Evolutionary conservation across 192 early-diverging fungal species (phyloP).

Genomic region (Chytriomyces sp.): DNA sequence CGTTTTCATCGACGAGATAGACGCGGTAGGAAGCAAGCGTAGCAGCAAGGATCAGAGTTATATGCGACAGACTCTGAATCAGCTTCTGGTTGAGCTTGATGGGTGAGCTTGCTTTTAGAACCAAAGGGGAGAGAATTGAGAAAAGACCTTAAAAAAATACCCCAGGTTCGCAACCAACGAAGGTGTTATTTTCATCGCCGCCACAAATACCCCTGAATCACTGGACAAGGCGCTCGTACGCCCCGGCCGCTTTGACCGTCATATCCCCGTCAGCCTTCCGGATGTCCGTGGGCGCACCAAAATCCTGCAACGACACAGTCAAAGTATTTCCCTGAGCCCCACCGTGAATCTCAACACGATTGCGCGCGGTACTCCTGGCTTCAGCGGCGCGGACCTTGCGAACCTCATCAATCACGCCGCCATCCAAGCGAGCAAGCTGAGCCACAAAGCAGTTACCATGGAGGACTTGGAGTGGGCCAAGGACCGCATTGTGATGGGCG

Average conservation of each 20-base stretch:
- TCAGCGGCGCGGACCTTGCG: constrained; percentile 98
- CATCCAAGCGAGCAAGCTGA: constrained; percentile 87
- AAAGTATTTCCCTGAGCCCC: constrained; percentile 69
- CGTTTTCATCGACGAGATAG: constrained; percentile 99
- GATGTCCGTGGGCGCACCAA: constrained; percentile 94
- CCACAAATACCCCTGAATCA: constrained; percentile 97
- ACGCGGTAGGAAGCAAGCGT: constrained; percentile 95
- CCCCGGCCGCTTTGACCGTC: constrained; percentile 96
- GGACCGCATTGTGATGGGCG: constrained; percentile 98
- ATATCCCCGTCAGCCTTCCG: constrained; percentile 90
- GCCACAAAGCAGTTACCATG: constrained; percentile 70
- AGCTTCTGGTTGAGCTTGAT: constrained; percentile 97
- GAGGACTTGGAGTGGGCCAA: constrained; percentile 95
- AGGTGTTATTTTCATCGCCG: constrained; percentile 98
- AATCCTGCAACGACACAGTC: constrained; percentile 90
- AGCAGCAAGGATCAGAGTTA: constrained; percentile 92
- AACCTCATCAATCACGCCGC: constrained; percentile 98
- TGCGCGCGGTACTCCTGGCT: constrained; percentile 96
- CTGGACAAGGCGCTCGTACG: constrained; percentile 96
- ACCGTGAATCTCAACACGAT: constrained; percentile 82
- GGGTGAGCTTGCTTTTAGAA: constrained; percentile 66
- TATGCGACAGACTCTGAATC: constrained; percentile 98
- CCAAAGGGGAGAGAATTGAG: no score
- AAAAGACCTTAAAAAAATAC: no score
- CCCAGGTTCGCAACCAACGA: constrained; percentile 82